Conservation (phyloP, 129 eudicot genomes). For the Lactuca saligna region DNA sequence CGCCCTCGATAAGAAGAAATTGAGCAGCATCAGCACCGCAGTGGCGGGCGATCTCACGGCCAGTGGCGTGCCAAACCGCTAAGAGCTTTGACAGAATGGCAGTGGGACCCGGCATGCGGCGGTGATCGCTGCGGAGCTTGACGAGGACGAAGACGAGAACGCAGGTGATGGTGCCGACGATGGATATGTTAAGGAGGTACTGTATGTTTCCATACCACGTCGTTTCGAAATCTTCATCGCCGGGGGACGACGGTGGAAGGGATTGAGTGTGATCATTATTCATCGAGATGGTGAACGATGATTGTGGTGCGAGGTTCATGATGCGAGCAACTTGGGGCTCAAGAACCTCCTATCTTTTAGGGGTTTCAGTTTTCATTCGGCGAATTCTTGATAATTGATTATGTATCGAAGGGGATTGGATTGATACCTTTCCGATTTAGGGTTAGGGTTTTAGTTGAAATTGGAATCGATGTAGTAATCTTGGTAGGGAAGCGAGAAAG, state of each 20-base stretch:
- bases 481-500: constrained; percentile 14
- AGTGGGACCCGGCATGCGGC: constrained; percentile 83
- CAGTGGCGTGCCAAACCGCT: constrained; percentile 95
- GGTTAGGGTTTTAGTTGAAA: constrained; percentile 36
- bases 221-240: constrained; percentile 40
- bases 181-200: constrained; percentile 85
- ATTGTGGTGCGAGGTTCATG: constrained; percentile 40
- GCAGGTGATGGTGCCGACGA: constrained; percentile 78
- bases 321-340: constrained; percentile 33
- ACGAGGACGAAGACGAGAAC: constrained; percentile 73
- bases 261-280: constrained; percentile 23
- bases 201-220: constrained; percentile 98
- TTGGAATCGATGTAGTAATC: constrained; percentile 14
- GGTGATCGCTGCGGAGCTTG: constrained; percentile 95
- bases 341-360: constrained; percentile 15
- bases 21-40: constrained; percentile 99
- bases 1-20: constrained; percentile 87
- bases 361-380: constrained; percentile 10
- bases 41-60: constrained; percentile 84
- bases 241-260: constrained; percentile 33
- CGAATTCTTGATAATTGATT: neutral
- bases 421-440: neutral
- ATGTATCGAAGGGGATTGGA: neutral
- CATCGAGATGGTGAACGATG: constrained; percentile 24
- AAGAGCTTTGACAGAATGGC: constrained; percentile 80